Percentiles rank a stretch among this genome's conserved stretches.
Evolutionary conservation across 768 basidiomycete species (phyloP).

Genomic region (Boletales sp.): DNA sequence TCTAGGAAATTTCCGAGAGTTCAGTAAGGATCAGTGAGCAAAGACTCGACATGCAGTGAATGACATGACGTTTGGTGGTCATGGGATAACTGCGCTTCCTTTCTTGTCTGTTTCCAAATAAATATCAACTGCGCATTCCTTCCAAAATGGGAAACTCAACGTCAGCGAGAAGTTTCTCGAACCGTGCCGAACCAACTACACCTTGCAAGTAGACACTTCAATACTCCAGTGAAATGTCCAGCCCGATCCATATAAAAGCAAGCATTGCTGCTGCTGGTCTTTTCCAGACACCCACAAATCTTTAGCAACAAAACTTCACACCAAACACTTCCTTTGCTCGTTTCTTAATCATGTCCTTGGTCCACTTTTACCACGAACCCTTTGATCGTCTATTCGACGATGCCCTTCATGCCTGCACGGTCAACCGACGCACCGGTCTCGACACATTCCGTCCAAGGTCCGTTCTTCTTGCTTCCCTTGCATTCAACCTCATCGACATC

Average conservation of each 20-base stretch:
- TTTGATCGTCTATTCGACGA: slow-evolving; percentile 10
- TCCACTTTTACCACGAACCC: slow-evolving; percentile 4
- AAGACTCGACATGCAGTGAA: no score
- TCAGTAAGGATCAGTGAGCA: no score
- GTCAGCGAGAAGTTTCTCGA: slow-evolving; percentile 3
- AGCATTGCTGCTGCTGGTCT: no score
- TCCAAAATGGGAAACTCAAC: slow-evolving; percentile 7
- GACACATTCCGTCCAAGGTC: slow-evolving; percentile 7
- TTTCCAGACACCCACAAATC: not conserved
- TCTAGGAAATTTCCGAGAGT: no score
- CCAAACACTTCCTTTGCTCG: no score
- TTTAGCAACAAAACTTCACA: not conserved
- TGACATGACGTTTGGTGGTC: no score
- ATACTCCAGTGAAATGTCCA: no score
- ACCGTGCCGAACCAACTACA: slow-evolving; percentile 1
- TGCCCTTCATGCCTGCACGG: slow-evolving; percentile 3
- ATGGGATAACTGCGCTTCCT: not conserved
- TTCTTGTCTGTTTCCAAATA: not conserved
- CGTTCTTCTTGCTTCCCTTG: no score
- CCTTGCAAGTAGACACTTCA: not conserved
- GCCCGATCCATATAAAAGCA: no score
- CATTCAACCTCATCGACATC: not conserved
- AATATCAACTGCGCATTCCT: not conserved
- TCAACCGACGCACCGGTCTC: slow-evolving; percentile 7
- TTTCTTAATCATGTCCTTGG: not conserved